Evolutionary conservation across 1,284 basidiomycete species (phyloP).

Genomic region (Ustilago esculenta): DNA sequence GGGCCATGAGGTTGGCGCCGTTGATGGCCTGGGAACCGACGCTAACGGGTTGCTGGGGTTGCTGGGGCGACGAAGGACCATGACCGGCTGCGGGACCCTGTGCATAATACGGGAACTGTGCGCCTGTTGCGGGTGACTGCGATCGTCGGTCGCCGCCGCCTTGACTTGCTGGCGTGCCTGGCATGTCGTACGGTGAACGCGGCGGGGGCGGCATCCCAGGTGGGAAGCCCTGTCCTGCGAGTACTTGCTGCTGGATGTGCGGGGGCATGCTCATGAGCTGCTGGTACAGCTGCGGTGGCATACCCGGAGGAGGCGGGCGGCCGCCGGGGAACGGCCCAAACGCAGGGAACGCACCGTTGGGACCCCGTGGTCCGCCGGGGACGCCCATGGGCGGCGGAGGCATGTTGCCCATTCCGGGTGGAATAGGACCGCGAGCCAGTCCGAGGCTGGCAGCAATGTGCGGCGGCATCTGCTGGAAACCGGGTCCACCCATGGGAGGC

Average conservation of each 20-base stretch:
- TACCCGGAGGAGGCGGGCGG: slow-evolving; percentile 39
- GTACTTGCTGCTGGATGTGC: slow-evolving; percentile 57
- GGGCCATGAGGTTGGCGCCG: slow-evolving; percentile 51
- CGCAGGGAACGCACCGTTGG: slow-evolving; percentile 29
- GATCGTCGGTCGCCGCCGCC: slow-evolving; percentile 8
- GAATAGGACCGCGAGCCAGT: slow-evolving; percentile 37
- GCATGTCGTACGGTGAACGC: slow-evolving; percentile 34
- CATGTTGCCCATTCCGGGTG: slow-evolving; percentile 43
- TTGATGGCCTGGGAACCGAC: slow-evolving; percentile 39
- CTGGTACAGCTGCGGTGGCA: slow-evolving; percentile 60
- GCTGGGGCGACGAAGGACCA: slow-evolving; percentile 4
- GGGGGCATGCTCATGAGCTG: slow-evolving; percentile 60
- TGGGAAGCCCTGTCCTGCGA: slow-evolving; percentile 36
- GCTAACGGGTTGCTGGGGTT: slow-evolving; percentile 5
- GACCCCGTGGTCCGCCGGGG: slow-evolving; percentile 21
- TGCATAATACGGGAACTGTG: slow-evolving; percentile 35
- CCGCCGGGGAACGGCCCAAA: slow-evolving; percentile 33
- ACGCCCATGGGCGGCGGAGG: slow-evolving; percentile 35
- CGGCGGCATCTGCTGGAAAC: slow-evolving; percentile 51
- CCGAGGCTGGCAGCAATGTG: slow-evolving; percentile 49
- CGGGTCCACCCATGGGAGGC: slow-evolving; percentile 42
- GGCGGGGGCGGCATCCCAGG: slow-evolving; percentile 32
- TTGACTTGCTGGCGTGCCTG: slow-evolving; percentile 7
- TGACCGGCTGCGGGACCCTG: slow-evolving; percentile 1
- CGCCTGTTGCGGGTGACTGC: slow-evolving; percentile 8